A percentile compares a stretch with the other conserved stretches of the same genome.
Conservation (phyloP, 2,329 filamentous ascomycete genomes). For the Ophiostoma sp. region DNA sequence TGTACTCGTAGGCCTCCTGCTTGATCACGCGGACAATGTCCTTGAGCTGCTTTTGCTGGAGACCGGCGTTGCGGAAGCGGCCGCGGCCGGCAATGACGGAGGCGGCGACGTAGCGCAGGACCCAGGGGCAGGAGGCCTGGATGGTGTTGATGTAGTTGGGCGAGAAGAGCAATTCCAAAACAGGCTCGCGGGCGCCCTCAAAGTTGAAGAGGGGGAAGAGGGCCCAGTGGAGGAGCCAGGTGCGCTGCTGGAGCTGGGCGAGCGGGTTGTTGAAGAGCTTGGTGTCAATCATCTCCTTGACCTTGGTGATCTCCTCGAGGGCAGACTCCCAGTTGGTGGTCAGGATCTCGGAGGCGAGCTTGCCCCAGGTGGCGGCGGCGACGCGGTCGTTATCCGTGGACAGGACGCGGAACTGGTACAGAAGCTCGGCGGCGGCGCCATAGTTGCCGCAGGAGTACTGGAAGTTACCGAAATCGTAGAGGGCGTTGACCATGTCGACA, state of each 20-base stretch:
- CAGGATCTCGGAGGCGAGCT: slow-evolving; percentile 93
- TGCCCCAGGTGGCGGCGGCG: slow-evolving; percentile 93
- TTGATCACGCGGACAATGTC: slow-evolving; percentile 92
- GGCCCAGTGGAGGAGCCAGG: slow-evolving; percentile 97
- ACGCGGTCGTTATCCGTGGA: slow-evolving; percentile 99
- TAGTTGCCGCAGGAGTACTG: slow-evolving; percentile 98
- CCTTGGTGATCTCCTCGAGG: slow-evolving; percentile 86
- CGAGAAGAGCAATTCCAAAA: slow-evolving; percentile 96
- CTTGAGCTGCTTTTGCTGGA: slow-evolving; percentile 98
- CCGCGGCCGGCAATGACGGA: slow-evolving; percentile 92
- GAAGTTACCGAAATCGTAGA: slow-evolving; percentile 95
- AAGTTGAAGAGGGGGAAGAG: slow-evolving; percentile 99
- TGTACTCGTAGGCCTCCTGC: slow-evolving; percentile 98
- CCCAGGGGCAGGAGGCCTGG: slow-evolving; percentile 96
- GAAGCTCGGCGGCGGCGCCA: slow-evolving; percentile 80
- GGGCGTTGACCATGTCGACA: slow-evolving; percentile 89
- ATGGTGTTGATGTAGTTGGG: slow-evolving; percentile 99
- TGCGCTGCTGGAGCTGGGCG: slow-evolving; percentile 92
- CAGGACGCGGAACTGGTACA: slow-evolving; percentile 97
- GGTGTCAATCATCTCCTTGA: slow-evolving; percentile 88
- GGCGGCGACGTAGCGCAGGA: slow-evolving; percentile 88
- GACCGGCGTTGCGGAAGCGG: slow-evolving; percentile 75
- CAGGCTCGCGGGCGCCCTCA: slow-evolving; percentile 82
- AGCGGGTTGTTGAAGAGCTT: slow-evolving; percentile 95
- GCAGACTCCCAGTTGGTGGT: slow-evolving; percentile 93